Base-by-base conservation (phyloP, 805 yeast genomes). In the Candida hungchunana region DNA sequence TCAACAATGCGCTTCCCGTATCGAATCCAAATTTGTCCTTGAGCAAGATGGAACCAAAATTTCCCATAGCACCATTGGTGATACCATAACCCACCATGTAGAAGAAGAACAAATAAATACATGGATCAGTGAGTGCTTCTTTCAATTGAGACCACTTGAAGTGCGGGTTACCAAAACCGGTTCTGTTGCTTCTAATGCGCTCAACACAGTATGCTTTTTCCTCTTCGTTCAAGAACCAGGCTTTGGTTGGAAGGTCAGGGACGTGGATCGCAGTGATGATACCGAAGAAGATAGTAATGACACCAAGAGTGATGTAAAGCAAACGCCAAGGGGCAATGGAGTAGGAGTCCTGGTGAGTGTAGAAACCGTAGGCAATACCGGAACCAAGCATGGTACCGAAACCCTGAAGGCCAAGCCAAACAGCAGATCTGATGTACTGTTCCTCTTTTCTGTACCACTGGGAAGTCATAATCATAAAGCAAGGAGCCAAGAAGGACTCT, bases 151-250 rank as follows among this genome's bases (percentile, higher is more conserved):
- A 21, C 24, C 24, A 21, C 36, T 64, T 53, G 63, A 58, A 56
- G 47, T 77, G 76, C 67, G 77, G 73, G 27, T 64, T 59, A 35
- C 81, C 80, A 52, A 73, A 70, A 29, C 83, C 85, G 46, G 69
- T 79, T 45, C 69, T 73, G 58, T 71, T 75, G 16, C 43, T 48
- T 43, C 76, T 69, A 38, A 73, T 73, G 43, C 78, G 66, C 52
- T 67, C 73, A 26, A 75, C 73, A 26, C 69, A 68, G 46, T 64
- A 55, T 18, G 58, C 46, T 46, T 62, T 67, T 48, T 74, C 82
- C 34, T 63, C 60, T 18, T 66, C 69, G 14, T 55, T 59, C 42
- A 67, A 56, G 35, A 67, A 66, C 65, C 72, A 66, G 4, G 77
- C 75, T 23, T 57, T 56, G 13, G 65, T 62, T 28, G 86, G 85